Evolutionary conservation across 495 filamentous ascomycete species (phyloP).

Genomic region (Trichoderma reesei): DNA sequence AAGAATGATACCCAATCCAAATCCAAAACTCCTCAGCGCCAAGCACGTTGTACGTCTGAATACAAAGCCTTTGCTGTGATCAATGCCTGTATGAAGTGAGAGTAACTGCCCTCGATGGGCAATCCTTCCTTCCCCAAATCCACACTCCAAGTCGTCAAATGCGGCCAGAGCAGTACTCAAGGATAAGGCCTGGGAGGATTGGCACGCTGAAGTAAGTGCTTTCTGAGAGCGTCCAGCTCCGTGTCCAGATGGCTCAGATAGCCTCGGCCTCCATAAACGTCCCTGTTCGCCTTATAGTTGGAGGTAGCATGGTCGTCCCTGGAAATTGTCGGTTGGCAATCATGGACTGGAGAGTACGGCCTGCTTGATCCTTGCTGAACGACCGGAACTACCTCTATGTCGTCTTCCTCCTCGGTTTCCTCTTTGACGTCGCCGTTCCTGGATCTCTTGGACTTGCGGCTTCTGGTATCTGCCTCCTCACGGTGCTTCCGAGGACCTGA

Average conservation of each 20-base stretch:
- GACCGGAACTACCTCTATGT: background rate
- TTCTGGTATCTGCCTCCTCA: background rate
- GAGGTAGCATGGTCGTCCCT: background rate
- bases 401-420: background rate
- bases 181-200: background rate
- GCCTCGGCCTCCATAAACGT: background rate
- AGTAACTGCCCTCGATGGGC: background rate
- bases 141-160: background rate
- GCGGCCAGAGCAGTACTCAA: background rate
- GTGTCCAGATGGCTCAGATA: background rate
- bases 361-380: background rate
- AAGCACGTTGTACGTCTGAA: background rate
- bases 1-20: background rate
- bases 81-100: background rate
- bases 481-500: background rate
- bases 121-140: background rate
- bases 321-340: background rate
- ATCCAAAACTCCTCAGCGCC: constrained; percentile 3
- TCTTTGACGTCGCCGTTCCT: background rate
- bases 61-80: background rate
- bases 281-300: background rate
- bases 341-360: background rate
- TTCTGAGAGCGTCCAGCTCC: constrained; percentile 1
- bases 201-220: background rate
- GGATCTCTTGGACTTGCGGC: background rate